Base-by-base conservation (phyloP, 768 basidiomycete genomes). In the Pisolithus sp. region DNA sequence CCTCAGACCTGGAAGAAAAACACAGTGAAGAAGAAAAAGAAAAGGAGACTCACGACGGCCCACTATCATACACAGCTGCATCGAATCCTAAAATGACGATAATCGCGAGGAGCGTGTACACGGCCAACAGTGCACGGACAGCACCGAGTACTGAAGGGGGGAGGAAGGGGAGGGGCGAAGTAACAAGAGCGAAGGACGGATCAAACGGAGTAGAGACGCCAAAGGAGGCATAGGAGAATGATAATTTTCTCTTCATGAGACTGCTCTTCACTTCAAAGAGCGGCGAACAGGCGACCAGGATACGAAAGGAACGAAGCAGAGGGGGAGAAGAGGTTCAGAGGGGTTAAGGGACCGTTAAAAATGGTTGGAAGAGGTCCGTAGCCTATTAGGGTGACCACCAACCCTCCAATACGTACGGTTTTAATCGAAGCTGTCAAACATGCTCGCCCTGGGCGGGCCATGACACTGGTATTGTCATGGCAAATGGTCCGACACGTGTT, bases 121-220 rank as follows among this genome's bases (percentile, higher is more conserved):
- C 43, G 1, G 78, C 83, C 26, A 85, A 56, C 2, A 73, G 50
- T 26, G 77, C 59, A 40, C 84, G 73, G 30, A 81, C 53, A 4
- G 50, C 49, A 1, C 74, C 80, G 28, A 86, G 73, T 20, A 62
- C 52, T 15, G 56, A 20, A 13, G 81, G 73, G 4, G 75, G 67
- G 49, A 83, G 56, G 57, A 53, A 53, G 6, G 46, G 45, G 12
- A 79, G 47, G 12, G 70, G 67, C 0, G 71, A 73, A 4, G 77
- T 73, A 51, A 76, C 76, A 53, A 70, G 59, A 49, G 58, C 52
- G 51, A 64, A 66, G 3, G 62, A 50, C 1, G 65, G 58, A 60
- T 78, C 76, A 54, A 78, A 78, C 6, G 76, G 71, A 13, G 60
- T 24, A 30, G 61, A 48, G 38, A 73, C 70, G n/a, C 72, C 73